Evolutionary conservation across 345 rosid genomes (phyloP).

Genomic region (Populus tremula): DNA sequence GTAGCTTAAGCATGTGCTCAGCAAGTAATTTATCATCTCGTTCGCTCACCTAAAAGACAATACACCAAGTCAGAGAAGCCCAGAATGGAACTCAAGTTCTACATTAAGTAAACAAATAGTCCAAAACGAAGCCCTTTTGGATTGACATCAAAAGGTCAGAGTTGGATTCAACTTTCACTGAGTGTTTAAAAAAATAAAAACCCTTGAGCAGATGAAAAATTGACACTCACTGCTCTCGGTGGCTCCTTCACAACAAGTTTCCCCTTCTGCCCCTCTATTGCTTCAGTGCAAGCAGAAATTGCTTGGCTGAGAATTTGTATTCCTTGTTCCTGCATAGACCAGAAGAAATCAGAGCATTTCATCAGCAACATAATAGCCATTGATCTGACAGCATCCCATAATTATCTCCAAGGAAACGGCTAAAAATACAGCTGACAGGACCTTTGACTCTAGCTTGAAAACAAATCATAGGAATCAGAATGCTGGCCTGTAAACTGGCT

Average conservation of each 20-base stretch:
- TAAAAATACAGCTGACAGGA: neutral
- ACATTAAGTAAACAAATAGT: neutral
- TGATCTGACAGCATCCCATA: neutral
- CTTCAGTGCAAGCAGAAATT: conserved; percentile 70
- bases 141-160: neutral
- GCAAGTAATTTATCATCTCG: conserved; percentile 90
- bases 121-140: neutral
- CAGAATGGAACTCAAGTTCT: neutral
- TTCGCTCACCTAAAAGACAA: conserved; percentile 81
- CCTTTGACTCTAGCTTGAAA: neutral
- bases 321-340: conserved; percentile 79
- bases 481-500: too few relatives aligned
- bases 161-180: neutral
- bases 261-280: conserved; percentile 81
- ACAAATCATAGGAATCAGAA: neutral
- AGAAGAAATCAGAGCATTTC: neutral
- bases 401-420: neutral
- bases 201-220: neutral
- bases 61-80: conserved; percentile 11
- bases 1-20: conserved; percentile 92
- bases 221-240: conserved; percentile 82
- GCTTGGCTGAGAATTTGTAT: conserved; percentile 72
- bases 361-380: neutral
- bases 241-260: conserved; percentile 81
- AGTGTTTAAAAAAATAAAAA: neutral